A percentile compares a stretch with the other conserved stretches of the same genome.
These are phyloP conservation scores for Claviceps cyperi DNA, from an alignment of 2,329 filamentous ascomycete genomes.

Conservation along the genomic window DNA sequence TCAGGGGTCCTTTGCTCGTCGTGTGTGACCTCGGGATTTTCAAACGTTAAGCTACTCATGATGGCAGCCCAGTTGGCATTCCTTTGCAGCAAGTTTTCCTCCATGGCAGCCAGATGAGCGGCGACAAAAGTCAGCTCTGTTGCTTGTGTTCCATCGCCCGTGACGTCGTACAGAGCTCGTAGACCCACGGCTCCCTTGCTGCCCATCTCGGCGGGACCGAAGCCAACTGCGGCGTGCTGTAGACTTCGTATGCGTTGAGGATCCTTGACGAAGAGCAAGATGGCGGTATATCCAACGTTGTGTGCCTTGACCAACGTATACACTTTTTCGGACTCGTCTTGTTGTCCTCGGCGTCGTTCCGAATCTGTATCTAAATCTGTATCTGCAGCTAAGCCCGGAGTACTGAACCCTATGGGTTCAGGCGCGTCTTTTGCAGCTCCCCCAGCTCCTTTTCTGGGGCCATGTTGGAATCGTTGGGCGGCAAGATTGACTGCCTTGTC, in stretches of 20 bases:
- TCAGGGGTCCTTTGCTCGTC: conserved; percentile 7
- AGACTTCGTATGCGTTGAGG: conserved; percentile 45
- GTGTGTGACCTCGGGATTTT: conserved; percentile 31
- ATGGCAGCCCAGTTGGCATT: conserved; percentile 86
- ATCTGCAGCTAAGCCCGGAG: not conserved
- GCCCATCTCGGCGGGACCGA: conserved; percentile 77
- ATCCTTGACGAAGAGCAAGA: conserved; percentile 69
- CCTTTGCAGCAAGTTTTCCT: conserved; percentile 57
- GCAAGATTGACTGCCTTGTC: conserved; percentile 58
- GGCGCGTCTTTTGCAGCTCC: not conserved
- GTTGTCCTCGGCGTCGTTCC: not conserved
- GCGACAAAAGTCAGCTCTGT: conserved; percentile 73
- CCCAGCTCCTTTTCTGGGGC: not conserved
- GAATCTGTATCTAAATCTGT: not conserved
- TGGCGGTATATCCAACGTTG: conserved; percentile 78
- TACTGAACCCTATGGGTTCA: conserved; percentile 7
- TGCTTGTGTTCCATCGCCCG: conserved; percentile 14
- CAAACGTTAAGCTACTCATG: conserved; percentile 66
- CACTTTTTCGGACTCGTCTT: conserved; percentile 17
- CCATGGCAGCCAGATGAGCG: conserved; percentile 80
- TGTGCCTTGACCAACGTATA: conserved; percentile 59
- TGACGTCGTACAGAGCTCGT: conserved; percentile 43
- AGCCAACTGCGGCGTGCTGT: conserved; percentile 69
- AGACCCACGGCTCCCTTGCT: conserved; percentile 89
- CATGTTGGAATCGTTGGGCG: conserved; percentile 26